phyloP scores from a whole-genome alignment of 345 rosid genomes.

The Bretschneidera sinensis region DNA sequence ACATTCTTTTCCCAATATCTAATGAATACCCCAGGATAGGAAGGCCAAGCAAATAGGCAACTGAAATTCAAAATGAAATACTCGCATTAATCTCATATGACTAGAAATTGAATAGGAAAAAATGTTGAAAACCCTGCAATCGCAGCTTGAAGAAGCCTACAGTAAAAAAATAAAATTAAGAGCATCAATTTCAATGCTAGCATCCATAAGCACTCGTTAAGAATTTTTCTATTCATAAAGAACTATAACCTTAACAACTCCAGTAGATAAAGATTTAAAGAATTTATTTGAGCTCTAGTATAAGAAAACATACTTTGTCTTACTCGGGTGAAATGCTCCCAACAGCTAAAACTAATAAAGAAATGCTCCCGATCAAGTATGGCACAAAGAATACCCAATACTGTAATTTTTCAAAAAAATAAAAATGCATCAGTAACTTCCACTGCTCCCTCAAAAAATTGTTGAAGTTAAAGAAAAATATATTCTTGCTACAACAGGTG shows the following conservation, averaged over 20 bases:
- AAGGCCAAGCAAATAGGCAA: conserved; percentile 78
- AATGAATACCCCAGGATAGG: conserved; percentile 84
- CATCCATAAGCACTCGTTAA: background rate
- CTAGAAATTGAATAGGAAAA: conserved; percentile 78
- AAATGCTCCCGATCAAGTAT: conserved; percentile 88
- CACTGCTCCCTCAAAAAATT: too few relatives aligned
- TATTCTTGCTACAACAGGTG: too few relatives aligned
- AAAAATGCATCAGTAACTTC: too few relatives aligned
- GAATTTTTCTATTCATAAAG: too few relatives aligned
- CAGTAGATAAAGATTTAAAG: background rate
- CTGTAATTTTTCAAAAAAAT: too few relatives aligned
- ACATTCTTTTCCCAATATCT: conserved; percentile 91
- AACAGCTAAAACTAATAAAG: conserved; percentile 69
- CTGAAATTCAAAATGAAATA: conserved; percentile 30
- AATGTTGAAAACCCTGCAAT: conserved; percentile 67
- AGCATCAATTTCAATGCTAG: conserved; percentile 8
- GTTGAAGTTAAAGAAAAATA: too few relatives aligned
- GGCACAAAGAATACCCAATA: conserved; percentile 98
- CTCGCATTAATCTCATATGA: too few relatives aligned
- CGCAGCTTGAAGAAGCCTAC: conserved; percentile 88
- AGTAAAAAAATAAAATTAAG: conserved; percentile 10
- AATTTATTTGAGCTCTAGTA: background rate
- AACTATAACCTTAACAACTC: too few relatives aligned
- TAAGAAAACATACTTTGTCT: conserved; percentile 10
- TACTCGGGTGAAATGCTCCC: conserved; percentile 95